phyloP scores from a whole-genome alignment of 257 asterid genomes.

The Solanum corneliomulleri region DNA sequence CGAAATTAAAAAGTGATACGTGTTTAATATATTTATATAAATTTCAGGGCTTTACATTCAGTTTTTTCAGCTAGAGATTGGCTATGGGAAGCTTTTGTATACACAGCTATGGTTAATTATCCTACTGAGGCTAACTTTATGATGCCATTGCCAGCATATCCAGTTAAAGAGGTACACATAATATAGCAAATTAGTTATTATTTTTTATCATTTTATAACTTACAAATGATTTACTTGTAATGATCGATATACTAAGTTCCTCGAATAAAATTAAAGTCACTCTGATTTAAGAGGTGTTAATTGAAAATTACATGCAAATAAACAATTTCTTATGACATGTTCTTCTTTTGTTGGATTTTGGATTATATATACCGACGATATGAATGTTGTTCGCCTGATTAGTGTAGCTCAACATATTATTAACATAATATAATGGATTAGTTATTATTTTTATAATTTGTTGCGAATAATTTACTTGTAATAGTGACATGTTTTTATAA shows the following conservation, averaged over 20 bases:
- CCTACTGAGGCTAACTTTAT: conserved; percentile 55
- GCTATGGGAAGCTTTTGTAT: conserved; percentile 64
- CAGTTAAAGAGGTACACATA: conserved; percentile 41
- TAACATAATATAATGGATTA: not conserved
- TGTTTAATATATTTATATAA: not conserved
- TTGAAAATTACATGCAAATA: not conserved
- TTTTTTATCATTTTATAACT: not conserved
- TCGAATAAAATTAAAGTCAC: not conserved
- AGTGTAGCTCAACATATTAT: not conserved
- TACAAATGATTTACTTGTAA: not conserved
- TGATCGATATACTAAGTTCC: not conserved
- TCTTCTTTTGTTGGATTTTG: not conserved
- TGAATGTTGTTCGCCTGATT: not conserved
- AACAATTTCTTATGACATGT: not conserved
- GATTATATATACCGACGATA: not conserved
- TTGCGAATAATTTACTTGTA: not conserved
- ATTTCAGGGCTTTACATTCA: conserved; percentile 31
- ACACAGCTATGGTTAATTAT: conserved; percentile 69
- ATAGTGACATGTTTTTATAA: not conserved
- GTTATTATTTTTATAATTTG: not conserved
- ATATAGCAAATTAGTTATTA: not conserved
- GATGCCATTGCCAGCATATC: conserved; percentile 73
- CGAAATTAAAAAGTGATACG: not conserved
- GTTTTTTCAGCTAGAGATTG: conserved; percentile 38
- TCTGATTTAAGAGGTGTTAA: not conserved